A percentile compares a stretch with the other conserved stretches of the same genome.
Conservation (phyloP, 73 alveolate species). For the Tetrahymena thermophila region DNA sequence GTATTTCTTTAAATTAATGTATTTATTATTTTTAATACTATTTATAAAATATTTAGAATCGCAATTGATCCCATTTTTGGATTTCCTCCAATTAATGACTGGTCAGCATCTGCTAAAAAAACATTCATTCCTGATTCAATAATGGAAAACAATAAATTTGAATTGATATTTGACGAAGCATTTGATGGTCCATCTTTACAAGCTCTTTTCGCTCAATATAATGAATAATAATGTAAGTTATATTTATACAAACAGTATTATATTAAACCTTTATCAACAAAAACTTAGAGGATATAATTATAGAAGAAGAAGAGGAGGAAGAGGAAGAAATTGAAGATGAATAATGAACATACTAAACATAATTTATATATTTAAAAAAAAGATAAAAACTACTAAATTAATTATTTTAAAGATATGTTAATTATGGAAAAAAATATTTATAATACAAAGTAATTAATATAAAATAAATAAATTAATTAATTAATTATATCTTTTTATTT, state of each 20-base stretch:
- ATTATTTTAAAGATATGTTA: background rate
- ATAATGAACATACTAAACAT: background rate
- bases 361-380: background rate
- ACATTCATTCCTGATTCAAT: slow-evolving; percentile 31
- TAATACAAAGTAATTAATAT: too few relatives aligned
- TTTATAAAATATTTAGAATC: background rate
- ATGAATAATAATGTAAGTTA: background rate
- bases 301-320: slow-evolving; percentile 43
- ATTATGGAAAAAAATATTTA: too few relatives aligned
- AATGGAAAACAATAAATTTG: slow-evolving; percentile 40
- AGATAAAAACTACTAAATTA: too few relatives aligned
- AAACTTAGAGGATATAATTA: slow-evolving; percentile 14
- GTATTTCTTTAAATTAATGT: background rate
- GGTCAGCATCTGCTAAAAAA: slow-evolving; percentile 40
- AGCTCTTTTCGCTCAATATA: slow-evolving; percentile 8
- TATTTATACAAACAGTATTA: background rate
- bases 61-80: slow-evolving; percentile 57
- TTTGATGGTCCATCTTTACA: slow-evolving; percentile 45
- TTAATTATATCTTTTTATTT: too few relatives aligned
- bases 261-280: background rate
- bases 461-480: too few relatives aligned
- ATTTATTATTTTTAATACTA: background rate
- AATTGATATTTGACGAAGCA: slow-evolving; percentile 49
- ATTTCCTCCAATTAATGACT: slow-evolving; percentile 26
- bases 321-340: slow-evolving; percentile 17